These are phyloP conservation scores for Amniculicola lignicola DNA, from an alignment of 495 filamentous ascomycete species.

Conservation along the genomic window DNA sequence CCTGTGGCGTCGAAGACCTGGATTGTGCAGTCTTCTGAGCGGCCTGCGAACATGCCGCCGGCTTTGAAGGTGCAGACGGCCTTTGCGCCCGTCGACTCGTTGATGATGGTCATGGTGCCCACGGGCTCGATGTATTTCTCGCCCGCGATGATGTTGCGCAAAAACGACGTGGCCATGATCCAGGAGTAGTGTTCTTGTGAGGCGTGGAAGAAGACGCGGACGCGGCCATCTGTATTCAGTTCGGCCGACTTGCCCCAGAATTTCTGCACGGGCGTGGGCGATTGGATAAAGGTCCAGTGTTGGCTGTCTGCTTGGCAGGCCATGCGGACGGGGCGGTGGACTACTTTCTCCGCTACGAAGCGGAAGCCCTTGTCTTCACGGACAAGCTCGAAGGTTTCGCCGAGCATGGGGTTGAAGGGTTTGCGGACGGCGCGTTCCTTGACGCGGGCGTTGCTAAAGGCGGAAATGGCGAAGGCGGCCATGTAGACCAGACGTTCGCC, in stretches of 20 bases:
- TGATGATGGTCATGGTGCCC: conserved; percentile 74
- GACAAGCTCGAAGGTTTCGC: conserved; percentile 91
- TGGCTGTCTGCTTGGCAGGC: conserved; percentile 87
- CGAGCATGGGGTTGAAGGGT: conserved; percentile 96
- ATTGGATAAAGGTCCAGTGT: conserved; percentile 80
- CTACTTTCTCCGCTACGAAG: conserved; percentile 88
- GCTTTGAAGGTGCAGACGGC: conserved; percentile 81
- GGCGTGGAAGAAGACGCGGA: conserved; percentile 67
- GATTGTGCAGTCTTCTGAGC: conserved; percentile 83
- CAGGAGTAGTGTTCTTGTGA: conserved; percentile 78
- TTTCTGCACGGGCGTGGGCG: conserved; percentile 84
- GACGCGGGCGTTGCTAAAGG: conserved; percentile 72
- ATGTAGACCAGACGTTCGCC: conserved; percentile 76
- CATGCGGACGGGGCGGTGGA: conserved; percentile 84
- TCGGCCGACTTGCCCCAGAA: conserved; percentile 98
- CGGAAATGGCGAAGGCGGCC: conserved; percentile 84
- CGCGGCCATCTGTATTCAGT: conserved; percentile 83
- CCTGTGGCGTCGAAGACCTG: conserved; percentile 66
- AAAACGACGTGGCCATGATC: conserved; percentile 78
- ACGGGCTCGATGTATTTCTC: conserved; percentile 98
- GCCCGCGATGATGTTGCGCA: conserved; percentile 94
- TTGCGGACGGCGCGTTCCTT: conserved; percentile 93
- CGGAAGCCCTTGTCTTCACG: conserved; percentile 86
- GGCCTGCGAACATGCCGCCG: conserved; percentile 93
- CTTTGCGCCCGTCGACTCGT: conserved; percentile 77